Evolutionary conservation across 805 yeast genomes (phyloP).

Genomic region (Candida verbasci): DNA sequence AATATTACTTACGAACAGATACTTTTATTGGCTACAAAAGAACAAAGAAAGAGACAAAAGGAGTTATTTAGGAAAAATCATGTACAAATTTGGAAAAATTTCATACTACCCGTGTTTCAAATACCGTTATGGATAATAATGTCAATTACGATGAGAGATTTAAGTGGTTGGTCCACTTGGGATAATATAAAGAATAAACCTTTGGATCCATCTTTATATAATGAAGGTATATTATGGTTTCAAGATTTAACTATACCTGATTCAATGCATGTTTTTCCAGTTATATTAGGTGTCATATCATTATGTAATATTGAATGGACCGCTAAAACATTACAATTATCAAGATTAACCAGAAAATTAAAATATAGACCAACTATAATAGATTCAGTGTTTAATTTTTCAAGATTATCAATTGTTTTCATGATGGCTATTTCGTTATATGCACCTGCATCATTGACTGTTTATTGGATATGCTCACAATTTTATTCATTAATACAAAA

Average conservation of each 20-base stretch:
- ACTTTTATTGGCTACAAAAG: slow-evolving; percentile 67
- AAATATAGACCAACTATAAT: slow-evolving; percentile 52
- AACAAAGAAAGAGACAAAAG: slow-evolving; percentile 71
- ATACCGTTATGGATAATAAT: slow-evolving; percentile 83
- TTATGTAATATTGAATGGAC: slow-evolving; percentile 83
- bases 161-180: slow-evolving; percentile 65
- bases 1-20: slow-evolving; percentile 74
- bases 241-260: slow-evolving; percentile 57
- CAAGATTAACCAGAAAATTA: slow-evolving; percentile 39
- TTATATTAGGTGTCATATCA: slow-evolving; percentile 65
- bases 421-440: slow-evolving; percentile 82
- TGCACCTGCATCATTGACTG: slow-evolving; percentile 74
- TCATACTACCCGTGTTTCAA: slow-evolving; percentile 72
- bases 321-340: slow-evolving; percentile 54
- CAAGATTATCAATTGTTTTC: slow-evolving; percentile 72
- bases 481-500: slow-evolving; percentile 74
- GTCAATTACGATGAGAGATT: slow-evolving; percentile 67
- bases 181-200: slow-evolving; percentile 39
- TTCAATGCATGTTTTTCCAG: slow-evolving; percentile 62
- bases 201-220: slow-evolving; percentile 45
- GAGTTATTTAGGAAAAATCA: slow-evolving; percentile 58
- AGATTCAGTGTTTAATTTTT: slow-evolving; percentile 62
- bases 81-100: slow-evolving; percentile 79
- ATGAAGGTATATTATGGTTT: slow-evolving; percentile 60
- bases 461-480: slow-evolving; percentile 93